Evolutionary conservation across 1,284 basidiomycete species (phyloP).

Genomic region (Lentinula novae-zelandiae): DNA sequence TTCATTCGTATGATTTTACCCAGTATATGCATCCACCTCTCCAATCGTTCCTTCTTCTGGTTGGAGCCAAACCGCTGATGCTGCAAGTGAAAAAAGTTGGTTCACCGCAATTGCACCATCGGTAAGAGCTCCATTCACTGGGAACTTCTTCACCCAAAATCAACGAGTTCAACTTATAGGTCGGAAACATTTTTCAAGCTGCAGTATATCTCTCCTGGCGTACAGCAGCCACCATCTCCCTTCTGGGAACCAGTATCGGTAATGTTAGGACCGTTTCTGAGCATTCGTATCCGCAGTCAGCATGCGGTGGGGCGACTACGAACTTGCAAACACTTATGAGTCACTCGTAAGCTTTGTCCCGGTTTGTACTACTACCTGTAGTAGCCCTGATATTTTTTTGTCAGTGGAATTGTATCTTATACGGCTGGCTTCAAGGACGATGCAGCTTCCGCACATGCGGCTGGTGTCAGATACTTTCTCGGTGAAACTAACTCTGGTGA

Average conservation of each 20-base stretch:
- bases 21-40: slow-evolving; percentile 17
- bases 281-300: slow-evolving; percentile 43
- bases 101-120: slow-evolving; percentile 30
- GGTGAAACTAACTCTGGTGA: slow-evolving; percentile 44
- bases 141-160: background rate
- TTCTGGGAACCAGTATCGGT: slow-evolving; percentile 29
- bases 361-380: background rate
- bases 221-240: slow-evolving; percentile 30
- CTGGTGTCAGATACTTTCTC: slow-evolving; percentile 36
- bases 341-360: slow-evolving; percentile 32
- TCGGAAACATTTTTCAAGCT: slow-evolving; percentile 37
- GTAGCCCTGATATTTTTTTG: background rate
- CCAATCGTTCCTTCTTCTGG: slow-evolving; percentile 16
- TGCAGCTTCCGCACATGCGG: slow-evolving; percentile 31
- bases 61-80: slow-evolving; percentile 19
- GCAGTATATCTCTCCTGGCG: slow-evolving; percentile 41
- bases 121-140: slow-evolving; percentile 19
- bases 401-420: slow-evolving; percentile 35
- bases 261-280: slow-evolving; percentile 36
- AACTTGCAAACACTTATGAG: slow-evolving; percentile 36
- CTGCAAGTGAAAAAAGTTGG: slow-evolving; percentile 34
- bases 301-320: slow-evolving; percentile 38
- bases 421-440: slow-evolving; percentile 32
- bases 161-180: slow-evolving; percentile 16
- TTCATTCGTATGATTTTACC: background rate